Percentiles rank a stretch among this genome's conserved stretches.
phyloP scores from a whole-genome alignment of 768 basidiomycete species.

The Trametes elegans region DNA sequence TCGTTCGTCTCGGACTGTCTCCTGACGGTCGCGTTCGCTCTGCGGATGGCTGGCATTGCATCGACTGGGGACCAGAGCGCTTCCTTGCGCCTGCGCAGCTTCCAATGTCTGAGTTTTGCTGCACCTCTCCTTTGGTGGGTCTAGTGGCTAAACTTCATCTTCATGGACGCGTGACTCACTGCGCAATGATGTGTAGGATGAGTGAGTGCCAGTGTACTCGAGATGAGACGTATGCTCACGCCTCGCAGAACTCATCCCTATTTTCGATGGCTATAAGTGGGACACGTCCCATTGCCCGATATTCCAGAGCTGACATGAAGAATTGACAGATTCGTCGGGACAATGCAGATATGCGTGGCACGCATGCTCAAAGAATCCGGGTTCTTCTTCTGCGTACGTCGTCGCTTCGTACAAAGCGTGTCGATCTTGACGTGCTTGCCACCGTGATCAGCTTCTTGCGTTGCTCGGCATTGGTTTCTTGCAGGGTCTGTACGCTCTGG shows the following conservation, averaged over 20 bases:
- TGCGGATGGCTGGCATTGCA: conserved; percentile 62
- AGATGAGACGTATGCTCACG: background rate
- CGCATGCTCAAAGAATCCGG: conserved; percentile 93
- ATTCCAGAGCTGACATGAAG: background rate
- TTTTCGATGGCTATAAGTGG: conserved; percentile 81
- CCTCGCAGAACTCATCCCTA: conserved; percentile 65
- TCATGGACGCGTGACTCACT: background rate
- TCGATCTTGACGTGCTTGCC: background rate
- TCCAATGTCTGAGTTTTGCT: conserved; percentile 86
- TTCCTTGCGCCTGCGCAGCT: conserved; percentile 60
- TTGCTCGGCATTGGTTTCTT: conserved; percentile 82
- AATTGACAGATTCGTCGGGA: conserved; percentile 72
- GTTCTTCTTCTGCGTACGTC: conserved; percentile 80
- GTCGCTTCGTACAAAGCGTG: too few species aligned
- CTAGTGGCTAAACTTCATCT: background rate
- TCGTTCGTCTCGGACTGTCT: conserved; percentile 72
- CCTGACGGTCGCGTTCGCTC: conserved; percentile 67
- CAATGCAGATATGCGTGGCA: conserved; percentile 90
- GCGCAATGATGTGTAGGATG: conserved; percentile 67
- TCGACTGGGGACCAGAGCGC: conserved; percentile 35
- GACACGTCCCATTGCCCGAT: conserved; percentile 20
- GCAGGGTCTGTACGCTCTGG: conserved; percentile 86
- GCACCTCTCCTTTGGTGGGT: conserved; percentile 85
- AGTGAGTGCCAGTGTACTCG: conserved; percentile 47
- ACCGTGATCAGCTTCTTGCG: conserved; percentile 61